phyloP scores from a whole-genome alignment of 2,329 filamentous ascomycete genomes.

The Penicillium janthinellum region DNA sequence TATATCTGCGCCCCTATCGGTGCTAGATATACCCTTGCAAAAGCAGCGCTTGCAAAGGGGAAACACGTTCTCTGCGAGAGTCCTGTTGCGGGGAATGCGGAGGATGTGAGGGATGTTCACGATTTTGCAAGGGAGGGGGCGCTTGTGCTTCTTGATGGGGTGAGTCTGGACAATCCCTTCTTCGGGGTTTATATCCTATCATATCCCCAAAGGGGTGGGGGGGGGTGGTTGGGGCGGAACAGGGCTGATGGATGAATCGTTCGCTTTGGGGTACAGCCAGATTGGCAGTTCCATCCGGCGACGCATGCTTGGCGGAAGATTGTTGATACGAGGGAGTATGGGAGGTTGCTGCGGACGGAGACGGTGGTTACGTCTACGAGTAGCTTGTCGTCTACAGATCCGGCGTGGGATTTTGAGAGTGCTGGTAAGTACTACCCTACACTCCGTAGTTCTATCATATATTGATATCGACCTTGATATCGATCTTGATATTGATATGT shows the following conservation, averaged over 20 bases:
- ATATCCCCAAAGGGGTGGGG: no score
- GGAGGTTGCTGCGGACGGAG: constrained; percentile 33
- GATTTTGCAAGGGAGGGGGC: neutral
- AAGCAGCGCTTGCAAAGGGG: neutral
- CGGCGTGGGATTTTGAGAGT: neutral
- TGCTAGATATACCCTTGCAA: neutral
- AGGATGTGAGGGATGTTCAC: neutral
- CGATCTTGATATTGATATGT: no score
- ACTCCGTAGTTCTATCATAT: no score
- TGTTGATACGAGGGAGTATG: constrained; percentile 37
- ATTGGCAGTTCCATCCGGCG: constrained; percentile 49
- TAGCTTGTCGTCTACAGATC: neutral
- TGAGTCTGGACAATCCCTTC: neutral
- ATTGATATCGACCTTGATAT: no score
- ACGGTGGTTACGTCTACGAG: neutral
- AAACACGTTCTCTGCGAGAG: neutral
- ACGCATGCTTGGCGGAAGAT: constrained; percentile 40
- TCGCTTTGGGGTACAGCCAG: neutral
- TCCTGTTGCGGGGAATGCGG: neutral
- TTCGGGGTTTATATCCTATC: no score
- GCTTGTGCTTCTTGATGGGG: neutral
- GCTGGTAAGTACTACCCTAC: neutral
- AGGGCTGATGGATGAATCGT: neutral
- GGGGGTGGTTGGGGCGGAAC: no score
- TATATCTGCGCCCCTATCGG: neutral